Percentiles rank a stretch among this genome's conserved stretches.
These are phyloP conservation scores for Pythium biforme DNA, from an alignment of 352 stramenopile species.

Conservation along the genomic window DNA sequence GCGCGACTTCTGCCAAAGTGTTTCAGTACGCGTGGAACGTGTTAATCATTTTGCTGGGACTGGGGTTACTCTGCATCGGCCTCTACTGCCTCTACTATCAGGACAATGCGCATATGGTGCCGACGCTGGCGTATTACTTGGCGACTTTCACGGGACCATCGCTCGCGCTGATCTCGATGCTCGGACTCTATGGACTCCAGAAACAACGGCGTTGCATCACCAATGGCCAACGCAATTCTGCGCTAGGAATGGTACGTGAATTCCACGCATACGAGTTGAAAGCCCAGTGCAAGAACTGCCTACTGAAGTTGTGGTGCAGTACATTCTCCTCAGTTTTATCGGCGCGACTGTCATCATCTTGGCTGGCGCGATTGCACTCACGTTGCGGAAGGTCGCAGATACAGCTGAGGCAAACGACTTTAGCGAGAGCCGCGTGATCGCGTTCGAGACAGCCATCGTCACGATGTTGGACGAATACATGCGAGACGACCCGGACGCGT, in stretches of 20 bases:
- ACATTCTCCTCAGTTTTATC: constrained; percentile 39
- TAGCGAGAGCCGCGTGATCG: constrained; percentile 28
- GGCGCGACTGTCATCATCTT: constrained; percentile 45
- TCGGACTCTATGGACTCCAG: constrained; percentile 52
- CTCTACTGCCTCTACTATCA: constrained; percentile 66
- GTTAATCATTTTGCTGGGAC: constrained; percentile 45
- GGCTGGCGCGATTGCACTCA: constrained; percentile 48
- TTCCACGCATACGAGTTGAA: too few relatives aligned
- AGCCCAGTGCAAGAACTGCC: too few relatives aligned
- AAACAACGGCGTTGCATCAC: constrained; percentile 53
- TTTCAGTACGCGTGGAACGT: constrained; percentile 61
- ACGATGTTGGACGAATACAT: constrained; percentile 38
- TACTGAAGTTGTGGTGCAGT: constrained; percentile 36
- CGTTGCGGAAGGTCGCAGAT: constrained; percentile 39
- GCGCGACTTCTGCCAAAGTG: constrained; percentile 32
- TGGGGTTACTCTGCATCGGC: constrained; percentile 48
- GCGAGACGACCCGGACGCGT: constrained; percentile 26
- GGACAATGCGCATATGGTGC: constrained; percentile 50
- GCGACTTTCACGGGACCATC: constrained; percentile 46
- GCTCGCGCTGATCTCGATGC: constrained; percentile 39
- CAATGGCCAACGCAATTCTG: constrained; percentile 52
- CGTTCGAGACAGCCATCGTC: constrained; percentile 52
- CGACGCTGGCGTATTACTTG: constrained; percentile 48
- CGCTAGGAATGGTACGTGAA: constrained; percentile 44
- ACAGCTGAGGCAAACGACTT: constrained; percentile 36